Evolutionary conservation across 2,329 filamentous ascomycete genomes (phyloP).

Genomic region (Passalora sequoiae): DNA sequence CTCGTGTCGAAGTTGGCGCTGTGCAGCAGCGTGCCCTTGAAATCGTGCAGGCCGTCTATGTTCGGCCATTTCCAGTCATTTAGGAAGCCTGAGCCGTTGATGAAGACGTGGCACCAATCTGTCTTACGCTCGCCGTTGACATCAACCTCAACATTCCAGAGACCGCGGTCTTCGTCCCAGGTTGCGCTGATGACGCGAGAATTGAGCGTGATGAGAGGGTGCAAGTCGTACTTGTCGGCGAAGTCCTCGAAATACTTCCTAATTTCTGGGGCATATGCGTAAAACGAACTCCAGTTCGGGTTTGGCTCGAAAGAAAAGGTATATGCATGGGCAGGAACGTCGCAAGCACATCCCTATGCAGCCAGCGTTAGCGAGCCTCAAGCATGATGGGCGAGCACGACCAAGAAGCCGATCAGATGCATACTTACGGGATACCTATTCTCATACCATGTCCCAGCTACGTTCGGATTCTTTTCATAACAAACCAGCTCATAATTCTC

Average conservation of each 20-base stretch:
- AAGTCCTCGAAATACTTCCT: constrained; percentile 37
- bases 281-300: constrained; percentile 27
- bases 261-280: constrained; percentile 39
- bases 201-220: constrained; percentile 33
- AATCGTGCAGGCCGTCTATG: constrained; percentile 48
- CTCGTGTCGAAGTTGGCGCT: constrained; percentile 51
- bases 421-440: constrained; percentile 1
- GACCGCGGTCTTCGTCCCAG: constrained; percentile 21
- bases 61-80: constrained; percentile 51
- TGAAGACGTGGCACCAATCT: constrained; percentile 35
- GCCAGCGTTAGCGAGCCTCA: no score
- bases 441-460: constrained; percentile 1
- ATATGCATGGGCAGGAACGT: constrained; percentile 38
- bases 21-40: constrained; percentile 51
- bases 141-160: constrained; percentile 29
- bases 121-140: background rate
- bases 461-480: constrained; percentile 26
- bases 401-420: no score
- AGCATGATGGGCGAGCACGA: no score
- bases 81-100: constrained; percentile 48
- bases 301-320: constrained; percentile 16
- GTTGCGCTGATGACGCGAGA: constrained; percentile 16
- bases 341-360: constrained; percentile 32
- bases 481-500: constrained; percentile 39
- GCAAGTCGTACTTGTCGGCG: constrained; percentile 37